phyloP scores from a whole-genome alignment of 2,329 filamentous ascomycete species.

The Aureobasidium sp. region DNA sequence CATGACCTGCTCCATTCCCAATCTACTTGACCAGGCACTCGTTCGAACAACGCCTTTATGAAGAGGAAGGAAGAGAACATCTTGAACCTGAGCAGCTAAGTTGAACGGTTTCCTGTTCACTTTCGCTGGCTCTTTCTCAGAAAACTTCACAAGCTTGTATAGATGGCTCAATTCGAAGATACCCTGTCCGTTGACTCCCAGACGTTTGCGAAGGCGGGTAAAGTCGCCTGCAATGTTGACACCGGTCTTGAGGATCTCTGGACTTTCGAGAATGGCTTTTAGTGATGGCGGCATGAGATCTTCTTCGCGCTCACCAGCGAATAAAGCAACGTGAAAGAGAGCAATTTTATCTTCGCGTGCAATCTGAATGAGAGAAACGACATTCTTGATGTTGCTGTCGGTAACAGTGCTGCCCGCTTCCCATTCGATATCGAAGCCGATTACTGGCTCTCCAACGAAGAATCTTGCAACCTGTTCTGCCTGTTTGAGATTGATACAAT shows the following conservation, averaged over 20 bases:
- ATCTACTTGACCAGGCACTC: constrained; percentile 63
- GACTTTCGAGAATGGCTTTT: constrained; percentile 63
- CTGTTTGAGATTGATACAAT: constrained; percentile 61
- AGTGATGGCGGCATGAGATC: constrained; percentile 66
- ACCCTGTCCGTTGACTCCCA: constrained; percentile 58
- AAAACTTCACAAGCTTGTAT: constrained; percentile 68
- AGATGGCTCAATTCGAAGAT: constrained; percentile 78
- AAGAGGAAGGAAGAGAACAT: constrained; percentile 65
- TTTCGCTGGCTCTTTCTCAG: constrained; percentile 42
- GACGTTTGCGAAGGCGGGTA: constrained; percentile 58
- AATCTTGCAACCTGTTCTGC: constrained; percentile 60
- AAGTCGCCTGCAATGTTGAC: constrained; percentile 63
- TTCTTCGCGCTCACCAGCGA: constrained; percentile 33
- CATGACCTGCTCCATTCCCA: constrained; percentile 60
- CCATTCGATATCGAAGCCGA: constrained; percentile 95
- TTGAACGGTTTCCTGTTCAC: constrained; percentile 62
- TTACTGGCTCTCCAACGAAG: constrained; percentile 60
- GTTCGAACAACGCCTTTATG: constrained; percentile 67
- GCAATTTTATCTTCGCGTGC: constrained; percentile 69
- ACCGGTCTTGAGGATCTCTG: constrained; percentile 64
- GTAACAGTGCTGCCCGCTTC: constrained; percentile 35
- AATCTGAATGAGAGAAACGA: constrained; percentile 76
- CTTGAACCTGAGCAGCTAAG: constrained; percentile 62
- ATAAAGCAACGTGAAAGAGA: constrained; percentile 70
- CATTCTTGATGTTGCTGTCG: constrained; percentile 48